phyloP scores from a whole-genome alignment of 352 stramenopile species.

The Phytopythium cucurbitacearum region DNA sequence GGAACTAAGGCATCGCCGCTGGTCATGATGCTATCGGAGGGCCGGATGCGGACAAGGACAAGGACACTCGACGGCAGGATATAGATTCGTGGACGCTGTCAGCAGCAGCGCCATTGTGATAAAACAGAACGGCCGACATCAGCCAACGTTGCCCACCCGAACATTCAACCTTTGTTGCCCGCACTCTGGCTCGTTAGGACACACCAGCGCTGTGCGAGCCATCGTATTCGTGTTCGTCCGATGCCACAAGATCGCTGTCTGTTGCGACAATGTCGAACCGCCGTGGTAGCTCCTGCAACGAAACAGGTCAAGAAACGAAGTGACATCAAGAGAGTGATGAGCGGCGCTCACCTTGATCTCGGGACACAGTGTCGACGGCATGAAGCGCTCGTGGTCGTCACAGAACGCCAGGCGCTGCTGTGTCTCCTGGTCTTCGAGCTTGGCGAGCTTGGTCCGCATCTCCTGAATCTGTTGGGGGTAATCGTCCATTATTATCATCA shows the following conservation, averaged over 20 bases:
- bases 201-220: not conserved
- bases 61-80: too few species aligned
- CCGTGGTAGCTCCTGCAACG: constrained; percentile 41
- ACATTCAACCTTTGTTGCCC: not conserved
- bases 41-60: too few species aligned
- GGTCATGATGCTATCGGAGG: too few species aligned
- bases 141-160: too few species aligned
- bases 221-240: constrained; percentile 2
- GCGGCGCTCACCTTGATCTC: constrained; percentile 49
- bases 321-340: not conserved
- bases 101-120: too few species aligned
- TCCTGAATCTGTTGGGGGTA: constrained; percentile 42
- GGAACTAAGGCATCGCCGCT: constrained; percentile 19
- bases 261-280: constrained; percentile 40
- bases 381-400: constrained; percentile 57
- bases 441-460: constrained; percentile 40
- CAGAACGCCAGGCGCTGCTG: constrained; percentile 38
- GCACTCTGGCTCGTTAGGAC: not conserved
- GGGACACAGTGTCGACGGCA: constrained; percentile 66
- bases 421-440: constrained; percentile 45
- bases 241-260: constrained; percentile 1
- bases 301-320: not conserved
- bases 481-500: too few species aligned
- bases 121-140: too few species aligned
- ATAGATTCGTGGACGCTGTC: too few species aligned